Base-by-base conservation (phyloP, 345 rosid species). In the Microthlaspi erraticum region DNA sequence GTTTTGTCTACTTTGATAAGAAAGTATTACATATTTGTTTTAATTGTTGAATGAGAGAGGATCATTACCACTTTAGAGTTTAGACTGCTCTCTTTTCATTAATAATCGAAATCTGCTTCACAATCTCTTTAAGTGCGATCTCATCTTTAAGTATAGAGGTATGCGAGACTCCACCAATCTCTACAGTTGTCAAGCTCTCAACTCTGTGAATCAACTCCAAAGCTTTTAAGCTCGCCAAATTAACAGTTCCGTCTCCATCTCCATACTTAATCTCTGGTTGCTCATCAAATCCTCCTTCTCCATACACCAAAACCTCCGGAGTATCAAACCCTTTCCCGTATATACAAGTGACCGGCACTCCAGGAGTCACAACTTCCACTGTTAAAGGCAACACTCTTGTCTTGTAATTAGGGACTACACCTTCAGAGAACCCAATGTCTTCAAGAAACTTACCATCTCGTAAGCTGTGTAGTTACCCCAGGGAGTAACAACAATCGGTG, bases 201-300 rank as follows among this genome's bases (percentile, higher is more conserved):
- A 66, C 77, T 60, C 65, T 23, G 9, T 79, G 38, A 36, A 60
- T 14, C 66, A 60, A 26, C 51, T 32, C 39, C 87, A 94, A 87
- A 61, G 85, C 95, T 51, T 78, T 65, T 76, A 89, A 71, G 70
- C 98, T 93, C 51, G 45, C 84, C 82, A 86, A 64, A 57, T 84
- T 86, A 71, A 87, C 96, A 0, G 98, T 93, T 20, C 98, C 98
- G 23, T 93, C 97, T 53, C 94, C 94, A 49, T 91, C 96, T 58
- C 98, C 97, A 14, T 89, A 82, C 50, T 76, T 78, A 54, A 85
- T 74, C 48, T 84, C 72, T 8, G 97, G 97, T 44, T 72, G 85
- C 78, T 72, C 69, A 41, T 87, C 86, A 7, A 89, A 93, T 18
- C 92, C 88, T 61, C 74, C 53, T 46, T 65, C 66, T 39, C 80